Evolutionary conservation across 441 rosid genomes (phyloP).

Genomic region (Gossypium schwendimanii): DNA sequence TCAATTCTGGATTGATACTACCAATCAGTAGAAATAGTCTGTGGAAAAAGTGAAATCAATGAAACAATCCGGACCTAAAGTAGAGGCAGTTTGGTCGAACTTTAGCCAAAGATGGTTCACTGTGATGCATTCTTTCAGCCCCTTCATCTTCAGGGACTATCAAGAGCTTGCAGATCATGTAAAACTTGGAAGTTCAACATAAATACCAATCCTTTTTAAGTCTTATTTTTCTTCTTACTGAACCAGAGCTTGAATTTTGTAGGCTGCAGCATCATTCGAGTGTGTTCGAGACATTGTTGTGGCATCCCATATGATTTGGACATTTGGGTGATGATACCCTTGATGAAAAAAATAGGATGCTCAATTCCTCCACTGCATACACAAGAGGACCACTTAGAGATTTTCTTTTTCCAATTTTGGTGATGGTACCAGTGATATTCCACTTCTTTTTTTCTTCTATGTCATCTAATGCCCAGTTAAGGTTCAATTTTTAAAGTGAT

Average conservation of each 20-base stretch:
- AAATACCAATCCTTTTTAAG: background rate
- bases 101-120: constrained; percentile 73
- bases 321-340: constrained; percentile 61
- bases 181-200: background rate
- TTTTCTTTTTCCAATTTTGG: too few relatives aligned
- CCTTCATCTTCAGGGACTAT: constrained; percentile 52
- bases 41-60: constrained; percentile 42
- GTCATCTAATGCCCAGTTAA: too few relatives aligned
- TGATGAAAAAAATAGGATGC: constrained; percentile 61
- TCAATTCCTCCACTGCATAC: constrained; percentile 39
- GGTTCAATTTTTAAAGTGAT: too few relatives aligned
- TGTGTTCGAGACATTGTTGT: constrained; percentile 52
- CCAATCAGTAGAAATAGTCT: constrained; percentile 24
- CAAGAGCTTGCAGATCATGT: constrained; percentile 77
- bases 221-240: background rate
- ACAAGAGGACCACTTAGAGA: too few relatives aligned
- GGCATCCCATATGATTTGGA: constrained; percentile 65
- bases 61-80: constrained; percentile 44
- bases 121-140: constrained; percentile 57
- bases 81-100: constrained; percentile 61
- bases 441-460: too few relatives aligned
- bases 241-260: background rate
- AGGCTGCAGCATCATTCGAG: constrained; percentile 64
- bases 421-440: too few relatives aligned
- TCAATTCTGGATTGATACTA: background rate